phyloP scores from a whole-genome alignment of 2,329 filamentous ascomycete species.

The Aspergillus calidoustus region DNA sequence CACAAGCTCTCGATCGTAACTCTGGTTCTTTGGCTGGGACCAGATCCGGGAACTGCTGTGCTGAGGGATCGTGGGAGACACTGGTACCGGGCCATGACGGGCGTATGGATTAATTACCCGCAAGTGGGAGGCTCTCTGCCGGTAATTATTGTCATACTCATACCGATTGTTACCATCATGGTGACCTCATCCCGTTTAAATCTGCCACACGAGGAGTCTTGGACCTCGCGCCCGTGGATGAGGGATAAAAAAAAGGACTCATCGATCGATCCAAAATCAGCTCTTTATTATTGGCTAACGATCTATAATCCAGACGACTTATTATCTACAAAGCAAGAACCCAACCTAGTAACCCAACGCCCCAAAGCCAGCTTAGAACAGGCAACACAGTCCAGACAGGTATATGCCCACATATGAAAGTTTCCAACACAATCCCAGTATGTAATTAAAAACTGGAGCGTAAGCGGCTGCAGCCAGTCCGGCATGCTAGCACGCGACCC shows the following conservation, averaged over 20 bases:
- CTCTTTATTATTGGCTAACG: background rate
- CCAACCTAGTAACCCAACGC: conserved; percentile 2
- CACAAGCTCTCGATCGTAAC: background rate
- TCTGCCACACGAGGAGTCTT: background rate
- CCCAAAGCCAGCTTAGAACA: background rate
- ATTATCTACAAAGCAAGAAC: conserved; percentile 9
- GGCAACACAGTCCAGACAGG: background rate
- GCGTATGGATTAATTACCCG: conserved; percentile 4
- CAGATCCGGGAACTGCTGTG: background rate
- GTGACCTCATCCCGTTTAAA: conserved; percentile 29
- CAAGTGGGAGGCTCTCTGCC: background rate
- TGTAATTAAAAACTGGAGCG: background rate
- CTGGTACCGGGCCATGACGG: conserved; percentile 3
- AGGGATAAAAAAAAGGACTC: background rate
- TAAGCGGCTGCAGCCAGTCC: background rate
- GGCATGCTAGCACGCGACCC: background rate
- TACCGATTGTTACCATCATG: conserved; percentile 15
- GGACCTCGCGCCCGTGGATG: background rate
- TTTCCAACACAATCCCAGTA: background rate
- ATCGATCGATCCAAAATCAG: conserved; percentile 1
- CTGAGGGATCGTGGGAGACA: background rate
- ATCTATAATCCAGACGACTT: conserved; percentile 2
- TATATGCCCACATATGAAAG: conserved; percentile 11
- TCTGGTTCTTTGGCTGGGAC: background rate
- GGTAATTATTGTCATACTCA: conserved; percentile 11